phyloP scores from a whole-genome alignment of 768 basidiomycete genomes.

The Leccinum boreale region DNA sequence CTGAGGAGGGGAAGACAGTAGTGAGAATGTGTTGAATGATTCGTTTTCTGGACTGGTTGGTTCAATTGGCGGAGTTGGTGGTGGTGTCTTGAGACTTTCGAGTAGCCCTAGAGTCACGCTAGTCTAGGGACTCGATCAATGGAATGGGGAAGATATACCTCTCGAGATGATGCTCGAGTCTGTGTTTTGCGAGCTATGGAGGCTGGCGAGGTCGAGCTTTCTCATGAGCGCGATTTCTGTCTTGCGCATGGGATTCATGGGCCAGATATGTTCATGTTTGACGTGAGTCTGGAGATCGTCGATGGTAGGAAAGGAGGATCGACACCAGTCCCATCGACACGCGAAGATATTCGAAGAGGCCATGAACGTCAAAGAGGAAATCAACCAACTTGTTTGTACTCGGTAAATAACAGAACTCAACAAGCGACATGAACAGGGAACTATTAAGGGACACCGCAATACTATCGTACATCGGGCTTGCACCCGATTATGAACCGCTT shows the following conservation, averaged over 20 bases:
- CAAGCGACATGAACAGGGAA: neutral
- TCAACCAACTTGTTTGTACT: conserved; percentile 17
- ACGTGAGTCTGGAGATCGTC: conserved; percentile 45
- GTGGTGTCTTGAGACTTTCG: neutral
- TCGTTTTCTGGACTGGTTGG: neutral
- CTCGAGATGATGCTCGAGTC: conserved; percentile 9
- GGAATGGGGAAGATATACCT: conserved; percentile 17
- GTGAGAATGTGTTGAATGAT: conserved; percentile 16
- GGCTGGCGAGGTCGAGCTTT: conserved; percentile 37
- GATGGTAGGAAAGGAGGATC: conserved; percentile 37
- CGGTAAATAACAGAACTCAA: conserved; percentile 7
- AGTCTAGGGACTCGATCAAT: neutral
- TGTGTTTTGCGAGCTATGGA: conserved; percentile 15
- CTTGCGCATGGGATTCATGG: conserved; percentile 41
- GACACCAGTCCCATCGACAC: conserved; percentile 58
- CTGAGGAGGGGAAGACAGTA: conserved; percentile 21
- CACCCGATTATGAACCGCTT: conserved; percentile 54
- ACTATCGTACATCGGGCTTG: conserved; percentile 55
- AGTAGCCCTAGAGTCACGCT: conserved; percentile 6
- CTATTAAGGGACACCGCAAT: conserved; percentile 22
- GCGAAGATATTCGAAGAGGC: conserved; percentile 19
- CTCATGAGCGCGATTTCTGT: conserved; percentile 42
- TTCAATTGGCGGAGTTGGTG: neutral
- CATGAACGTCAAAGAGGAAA: neutral
- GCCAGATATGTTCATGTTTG: conserved; percentile 43